Base-by-base conservation (phyloP, 805 yeast genomes). In the Yamadazyma philogaea region DNA sequence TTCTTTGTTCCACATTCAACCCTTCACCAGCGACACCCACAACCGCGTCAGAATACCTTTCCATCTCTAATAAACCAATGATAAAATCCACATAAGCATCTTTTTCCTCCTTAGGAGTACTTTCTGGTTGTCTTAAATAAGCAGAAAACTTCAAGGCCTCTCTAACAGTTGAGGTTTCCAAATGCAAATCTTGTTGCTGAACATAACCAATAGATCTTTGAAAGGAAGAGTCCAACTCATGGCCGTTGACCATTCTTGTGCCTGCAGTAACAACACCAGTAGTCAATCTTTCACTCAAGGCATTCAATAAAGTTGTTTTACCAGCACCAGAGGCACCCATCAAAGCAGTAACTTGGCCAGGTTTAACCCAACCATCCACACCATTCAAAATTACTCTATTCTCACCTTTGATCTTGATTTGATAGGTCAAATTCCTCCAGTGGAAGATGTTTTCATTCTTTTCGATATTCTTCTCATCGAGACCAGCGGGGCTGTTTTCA, bases 241-340 rank as follows among this genome's bases (percentile, higher is more conserved):
- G 72, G 40, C 88, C 89, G 56, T 84, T 83, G 20, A 84, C 90
- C 60, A 82, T 57, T 53, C 72, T 55, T 18, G 50, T 74, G 52
- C 82, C 84, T 53, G 87, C 86, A 30, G 87, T 76, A 32, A 84
- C 77, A n/a, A 77, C 80, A 62, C 91, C 93, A 60, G 77, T 68
- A 34, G 81, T 77, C 42, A 82, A 78, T 61, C 91, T 76, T 55
- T 81, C 86, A 19, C 89, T 82, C 48, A 85, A 72, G 50, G 83
- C 82, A 61, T 84, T 84, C 52, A 85, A 70, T 44, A 84, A 67
- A 2, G 91, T 85, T 18, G 93, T 84, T 56, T 84, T 84, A 66
- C 93, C 93, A 33, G 93, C 93, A 66, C 93, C 93, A 30, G 91
- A 84, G 41, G 84, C 86, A 55, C 93, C 93, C 90, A 84, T 84